A percentile compares a stretch with the other conserved stretches of the same genome.
These are phyloP conservation scores for Ascoidea tarda DNA, from an alignment of 805 yeast genomes.

Conservation along the genomic window DNA sequence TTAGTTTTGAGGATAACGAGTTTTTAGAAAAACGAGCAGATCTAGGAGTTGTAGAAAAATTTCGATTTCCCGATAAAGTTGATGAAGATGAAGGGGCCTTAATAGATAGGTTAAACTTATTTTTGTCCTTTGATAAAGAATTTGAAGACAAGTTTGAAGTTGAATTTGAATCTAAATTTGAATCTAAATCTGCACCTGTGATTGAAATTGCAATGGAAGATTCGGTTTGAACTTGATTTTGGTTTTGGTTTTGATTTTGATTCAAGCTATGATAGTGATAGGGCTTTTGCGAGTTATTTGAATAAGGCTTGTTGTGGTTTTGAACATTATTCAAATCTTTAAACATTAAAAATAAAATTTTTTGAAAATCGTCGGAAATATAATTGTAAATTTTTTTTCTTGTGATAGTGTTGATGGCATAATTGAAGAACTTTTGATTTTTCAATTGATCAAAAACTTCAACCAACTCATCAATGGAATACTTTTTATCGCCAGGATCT, in stretches of 20 bases:
- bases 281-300: too few relatives aligned
- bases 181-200: neutral
- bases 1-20: too few relatives aligned
- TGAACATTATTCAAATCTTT: too few relatives aligned
- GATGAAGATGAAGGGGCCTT: neutral
- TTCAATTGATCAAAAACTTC: too few relatives aligned
- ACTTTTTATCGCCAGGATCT: too few relatives aligned
- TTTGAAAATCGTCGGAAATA: too few relatives aligned
- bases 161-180: neutral
- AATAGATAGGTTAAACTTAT: neutral
- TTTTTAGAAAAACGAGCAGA: neutral
- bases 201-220: neutral
- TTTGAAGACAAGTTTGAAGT: neutral
- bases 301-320: too few relatives aligned
- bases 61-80: neutral
- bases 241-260: neutral
- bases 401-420: too few relatives aligned
- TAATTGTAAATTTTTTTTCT: too few relatives aligned
- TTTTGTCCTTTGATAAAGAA: neutral
- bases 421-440: too few relatives aligned
- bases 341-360: too few relatives aligned
- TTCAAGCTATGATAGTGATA: neutral
- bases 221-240: neutral
- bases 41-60: neutral
- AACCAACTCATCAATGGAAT: too few relatives aligned